Evolutionary conservation across 2,329 filamentous ascomycete species (phyloP), one percentile per base, ranked within the genome.

Genomic region (Talaromyces sp.): DNA sequence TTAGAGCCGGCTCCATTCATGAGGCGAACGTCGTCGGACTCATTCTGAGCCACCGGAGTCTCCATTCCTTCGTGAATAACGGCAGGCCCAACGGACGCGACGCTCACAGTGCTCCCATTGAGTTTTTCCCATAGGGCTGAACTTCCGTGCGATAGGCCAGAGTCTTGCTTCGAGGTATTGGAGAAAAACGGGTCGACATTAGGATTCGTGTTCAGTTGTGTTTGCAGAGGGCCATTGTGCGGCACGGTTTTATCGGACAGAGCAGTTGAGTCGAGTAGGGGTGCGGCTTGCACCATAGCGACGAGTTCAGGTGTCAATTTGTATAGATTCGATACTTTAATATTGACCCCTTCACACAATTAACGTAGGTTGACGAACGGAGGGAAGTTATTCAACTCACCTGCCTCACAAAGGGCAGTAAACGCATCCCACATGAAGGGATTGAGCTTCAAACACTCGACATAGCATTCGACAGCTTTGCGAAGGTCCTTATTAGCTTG

Each of bases 361-460:
- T 41, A 59, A 35, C 19, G 21, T n/a, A 43, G 2, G 35, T 5
- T 29, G 12, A n/a, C 53, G 21, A n/a, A 43, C 12, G 24, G 26
- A 11, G 32, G 19, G 21, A 41, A 12, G 21, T 10, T 46, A 14
- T 46, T 46, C 52, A 53, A 65, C 74, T 68, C 73, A 78, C 85
- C 86, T 50, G 85, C 90, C 70, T 97, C 92, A 72, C 92, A 96
- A 8, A 99, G 82, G 17, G 86, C 88, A 24, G 88, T 87, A 69
- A 97, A 97, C 0, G 93, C 92, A 79, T 99, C 94, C 94, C 94
- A 99, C 85, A 96, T 94, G 75, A 97, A 93, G 1, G 94, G 92
- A 69, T 97, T 99, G 58, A 87, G 75, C 75, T 92, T 95, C 68
- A 99, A 79, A 6, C 92, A 86, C 62, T 95, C 91, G 66, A 96